Evolutionary conservation across 2,329 filamentous ascomycete genomes (phyloP).

Genomic region (Stemphylium lycopersici): DNA sequence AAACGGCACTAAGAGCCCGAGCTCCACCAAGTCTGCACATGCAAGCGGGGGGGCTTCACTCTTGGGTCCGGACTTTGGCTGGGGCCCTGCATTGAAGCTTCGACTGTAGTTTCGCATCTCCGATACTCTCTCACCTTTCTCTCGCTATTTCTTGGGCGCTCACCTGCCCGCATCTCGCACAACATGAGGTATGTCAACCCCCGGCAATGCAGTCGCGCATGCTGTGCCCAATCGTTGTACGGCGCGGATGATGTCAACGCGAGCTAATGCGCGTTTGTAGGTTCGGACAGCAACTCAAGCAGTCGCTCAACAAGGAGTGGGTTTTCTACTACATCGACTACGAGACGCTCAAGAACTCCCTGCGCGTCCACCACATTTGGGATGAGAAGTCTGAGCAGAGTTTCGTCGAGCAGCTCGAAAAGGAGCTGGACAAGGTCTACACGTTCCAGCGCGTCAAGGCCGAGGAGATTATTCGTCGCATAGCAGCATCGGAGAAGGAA

Average conservation of each 20-base stretch:
- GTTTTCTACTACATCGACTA: slow-evolving; percentile 99
- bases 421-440: slow-evolving; percentile 95
- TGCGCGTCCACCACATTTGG: slow-evolving; percentile 82
- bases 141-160: not conserved
- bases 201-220: slow-evolving; percentile 10
- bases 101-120: slow-evolving; percentile 11
- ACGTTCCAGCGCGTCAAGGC: slow-evolving; percentile 97
- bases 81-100: slow-evolving; percentile 15
- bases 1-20: slow-evolving; percentile 9
- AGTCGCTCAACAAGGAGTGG: slow-evolving; percentile 95
- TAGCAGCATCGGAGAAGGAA: slow-evolving; percentile 85
- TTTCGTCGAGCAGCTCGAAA: slow-evolving; percentile 86
- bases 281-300: slow-evolving; percentile 96
- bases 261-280: slow-evolving; percentile 50
- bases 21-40: slow-evolving; percentile 20
- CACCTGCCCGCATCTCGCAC: slow-evolving; percentile 17
- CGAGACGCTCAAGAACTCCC: slow-evolving; percentile 85
- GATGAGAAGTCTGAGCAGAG: slow-evolving; percentile 87
- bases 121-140: slow-evolving; percentile 12
- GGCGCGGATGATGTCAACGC: slow-evolving; percentile 28
- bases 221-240: slow-evolving; percentile 21
- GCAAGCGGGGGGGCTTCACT: slow-evolving; percentile 19
- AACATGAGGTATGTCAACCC: slow-evolving; percentile 26
- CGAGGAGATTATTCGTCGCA: slow-evolving; percentile 90
- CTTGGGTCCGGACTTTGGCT: slow-evolving; percentile 5